A percentile compares a stretch with the other conserved stretches of the same genome.
phyloP scores from a whole-genome alignment of 1,284 basidiomycete genomes.

The Xanthoconium separans region DNA sequence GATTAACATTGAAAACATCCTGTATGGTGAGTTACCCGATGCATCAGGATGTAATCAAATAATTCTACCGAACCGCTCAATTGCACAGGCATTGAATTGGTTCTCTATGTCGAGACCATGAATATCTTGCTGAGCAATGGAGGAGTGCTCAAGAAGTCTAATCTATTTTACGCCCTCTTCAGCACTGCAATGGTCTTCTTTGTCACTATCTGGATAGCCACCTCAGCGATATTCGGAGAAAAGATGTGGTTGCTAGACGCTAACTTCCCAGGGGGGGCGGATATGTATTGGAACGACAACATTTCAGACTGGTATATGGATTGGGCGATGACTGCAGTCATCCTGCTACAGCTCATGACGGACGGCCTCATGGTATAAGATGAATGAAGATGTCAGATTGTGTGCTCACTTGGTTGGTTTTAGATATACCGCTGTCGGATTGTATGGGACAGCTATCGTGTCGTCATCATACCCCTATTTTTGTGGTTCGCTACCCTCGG shows the following conservation, averaged over 20 bases:
- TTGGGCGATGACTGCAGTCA: conserved; percentile 8
- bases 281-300: conserved; percentile 9
- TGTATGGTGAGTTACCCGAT: no score
- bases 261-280: conserved; percentile 16
- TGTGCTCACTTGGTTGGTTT: not conserved
- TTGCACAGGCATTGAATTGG: conserved; percentile 18
- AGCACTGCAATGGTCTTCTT: conserved; percentile 21
- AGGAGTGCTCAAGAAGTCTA: conserved; percentile 5
- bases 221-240: conserved; percentile 12
- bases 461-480: conserved; percentile 13
- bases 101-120: conserved; percentile 24
- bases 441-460: conserved; percentile 12
- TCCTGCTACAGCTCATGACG: conserved; percentile 28
- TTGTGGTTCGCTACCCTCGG: conserved; percentile 26
- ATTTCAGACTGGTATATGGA: conserved; percentile 22
- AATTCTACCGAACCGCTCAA: not conserved
- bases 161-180: conserved; percentile 20
- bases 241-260: conserved; percentile 20
- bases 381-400: not conserved
- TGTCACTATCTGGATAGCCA: conserved; percentile 20
- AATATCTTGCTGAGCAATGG: conserved; percentile 6
- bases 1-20: no score
- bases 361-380: conserved; percentile 26
- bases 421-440: conserved; percentile 26
- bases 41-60: no score